Evolutionary conservation across 1,284 basidiomycete species (phyloP).

Genomic region (Neonothopanus nambi): DNA sequence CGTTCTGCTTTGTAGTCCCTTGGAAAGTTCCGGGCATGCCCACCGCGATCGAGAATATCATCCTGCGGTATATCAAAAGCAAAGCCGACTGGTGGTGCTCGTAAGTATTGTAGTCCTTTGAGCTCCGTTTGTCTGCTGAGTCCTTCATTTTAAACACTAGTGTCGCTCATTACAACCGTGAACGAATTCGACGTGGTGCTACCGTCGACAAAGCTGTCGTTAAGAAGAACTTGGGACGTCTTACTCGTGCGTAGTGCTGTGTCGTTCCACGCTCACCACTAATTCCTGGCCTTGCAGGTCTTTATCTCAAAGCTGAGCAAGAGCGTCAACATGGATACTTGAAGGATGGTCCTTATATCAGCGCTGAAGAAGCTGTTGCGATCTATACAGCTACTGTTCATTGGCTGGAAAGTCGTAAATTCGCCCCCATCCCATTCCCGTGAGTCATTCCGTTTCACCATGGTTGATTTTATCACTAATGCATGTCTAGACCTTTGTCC

Average conservation of each 20-base stretch:
- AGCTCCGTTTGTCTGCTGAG: conserved; percentile 1
- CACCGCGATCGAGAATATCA: conserved; percentile 98
- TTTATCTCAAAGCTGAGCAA: conserved; percentile 97
- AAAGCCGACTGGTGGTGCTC: conserved; percentile 99
- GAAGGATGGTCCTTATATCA: conserved; percentile 97
- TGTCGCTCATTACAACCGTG: conserved; percentile 92
- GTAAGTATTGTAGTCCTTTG: conserved; percentile 44
- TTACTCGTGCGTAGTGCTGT: conserved; percentile 62
- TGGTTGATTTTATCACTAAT: conserved; percentile 13
- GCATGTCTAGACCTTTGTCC: conserved; percentile 69
- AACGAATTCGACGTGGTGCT: conserved; percentile 93
- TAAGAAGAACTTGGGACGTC: conserved; percentile 91
- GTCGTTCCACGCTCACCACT: neutral
- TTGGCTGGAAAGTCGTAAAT: conserved; percentile 96
- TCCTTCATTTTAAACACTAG: conserved; percentile 29
- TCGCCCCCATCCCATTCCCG: conserved; percentile 97
- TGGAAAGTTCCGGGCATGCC: conserved; percentile 99
- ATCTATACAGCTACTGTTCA: conserved; percentile 97
- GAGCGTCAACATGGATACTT: conserved; percentile 96
- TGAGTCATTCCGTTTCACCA: conserved; percentile 33
- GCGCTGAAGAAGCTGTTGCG: conserved; percentile 95
- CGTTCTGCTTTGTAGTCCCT: conserved; percentile 52
- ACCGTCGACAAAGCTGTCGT: conserved; percentile 99
- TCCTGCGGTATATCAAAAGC: conserved; percentile 98
- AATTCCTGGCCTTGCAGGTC: conserved; percentile 39